Percentiles rank a stretch among this genome's conserved stretches.
phyloP scores from a whole-genome alignment of 73 alveolate species.

The Breviolum minutum region DNA sequence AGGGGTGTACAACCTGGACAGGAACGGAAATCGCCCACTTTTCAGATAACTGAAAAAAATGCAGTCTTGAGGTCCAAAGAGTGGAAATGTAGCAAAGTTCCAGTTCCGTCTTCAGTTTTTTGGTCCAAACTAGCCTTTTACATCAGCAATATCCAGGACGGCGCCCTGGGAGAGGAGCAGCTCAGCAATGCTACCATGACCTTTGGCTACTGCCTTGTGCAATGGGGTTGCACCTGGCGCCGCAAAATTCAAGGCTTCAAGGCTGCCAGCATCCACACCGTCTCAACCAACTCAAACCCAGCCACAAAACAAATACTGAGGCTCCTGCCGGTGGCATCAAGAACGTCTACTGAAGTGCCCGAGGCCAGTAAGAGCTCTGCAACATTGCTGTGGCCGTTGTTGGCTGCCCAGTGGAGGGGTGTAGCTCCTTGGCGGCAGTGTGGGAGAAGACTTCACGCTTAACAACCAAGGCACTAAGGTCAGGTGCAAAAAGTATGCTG shows the following conservation, averaged over 20 bases:
- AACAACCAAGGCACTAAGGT: too few relatives aligned
- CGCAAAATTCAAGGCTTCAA: too few relatives aligned
- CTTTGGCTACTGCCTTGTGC: constrained; percentile 8
- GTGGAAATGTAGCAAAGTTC: background rate
- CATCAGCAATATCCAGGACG: background rate
- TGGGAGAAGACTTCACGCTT: background rate
- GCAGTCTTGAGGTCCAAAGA: background rate
- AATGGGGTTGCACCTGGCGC: background rate
- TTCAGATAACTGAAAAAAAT: background rate
- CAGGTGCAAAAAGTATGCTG: too few relatives aligned
- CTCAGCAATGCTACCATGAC: constrained; percentile 4
- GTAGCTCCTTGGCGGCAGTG: background rate
- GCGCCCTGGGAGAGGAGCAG: constrained; percentile 18
- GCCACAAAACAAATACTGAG: too few relatives aligned
- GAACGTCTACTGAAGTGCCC: background rate
- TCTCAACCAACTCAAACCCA: too few relatives aligned
- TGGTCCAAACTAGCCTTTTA: background rate
- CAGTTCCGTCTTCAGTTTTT: background rate
- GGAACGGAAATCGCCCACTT: too few relatives aligned
- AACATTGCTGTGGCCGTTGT: constrained; percentile 18
- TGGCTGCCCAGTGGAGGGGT: constrained; percentile 34
- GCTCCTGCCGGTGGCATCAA: background rate
- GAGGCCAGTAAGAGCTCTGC: background rate
- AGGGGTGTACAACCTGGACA: constrained; percentile 1
- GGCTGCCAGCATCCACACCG: too few relatives aligned